Base-by-base conservation (phyloP, 2,329 filamentous ascomycete genomes). In the Diaporthe citrichinensis region DNA sequence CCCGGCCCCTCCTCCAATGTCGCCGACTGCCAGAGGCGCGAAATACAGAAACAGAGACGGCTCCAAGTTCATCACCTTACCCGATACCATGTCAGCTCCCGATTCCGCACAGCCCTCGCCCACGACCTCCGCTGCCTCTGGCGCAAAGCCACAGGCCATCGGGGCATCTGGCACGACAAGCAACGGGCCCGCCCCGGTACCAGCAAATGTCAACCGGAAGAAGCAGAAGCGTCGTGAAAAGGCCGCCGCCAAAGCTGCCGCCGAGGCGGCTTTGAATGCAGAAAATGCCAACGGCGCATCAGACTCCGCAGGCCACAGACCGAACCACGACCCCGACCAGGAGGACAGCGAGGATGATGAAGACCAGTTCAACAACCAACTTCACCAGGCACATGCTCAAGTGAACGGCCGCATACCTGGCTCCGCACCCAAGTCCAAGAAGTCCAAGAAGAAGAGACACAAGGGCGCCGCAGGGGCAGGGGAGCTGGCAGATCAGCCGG, bases 201-300 rank as follows among this genome's bases (percentile, higher is more conserved):
- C 87, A 74, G 55, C 67, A 59, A 81, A 88, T 12, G 93, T 96
- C 71, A 98, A 98, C 85, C 92, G 94, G 82, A 98, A 98, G 89
- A 98, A 98, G 88, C 94, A 97, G 84, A 98, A 98, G 88, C 92
- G 96, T 79, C 91, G 96, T 79, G 93, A 94, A 82, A 98, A 98
- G 85, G 94, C 94, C 46, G 94, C 94, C 44, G 93, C 93, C 76
- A 91, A 93, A 81, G 90, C 90, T 41, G 91, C 89, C 59, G 88
- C 88, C 44, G 86, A 87, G 78, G 85, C 86, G 77, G 82, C 81
- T 10, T 78, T 80, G 44, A 83, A 82, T 17, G 74, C 46, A 53
- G 79, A 82, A 36, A 80, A 80, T 34, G 79, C 81, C 44, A 88
- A 89, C 77, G 87, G 87, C 31, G 82, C 86, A 55, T 80, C 83